These are phyloP conservation scores for Myriosclerotinia scirpicola DNA, from an alignment of 2,329 filamentous ascomycete species.

Conservation along the genomic window DNA sequence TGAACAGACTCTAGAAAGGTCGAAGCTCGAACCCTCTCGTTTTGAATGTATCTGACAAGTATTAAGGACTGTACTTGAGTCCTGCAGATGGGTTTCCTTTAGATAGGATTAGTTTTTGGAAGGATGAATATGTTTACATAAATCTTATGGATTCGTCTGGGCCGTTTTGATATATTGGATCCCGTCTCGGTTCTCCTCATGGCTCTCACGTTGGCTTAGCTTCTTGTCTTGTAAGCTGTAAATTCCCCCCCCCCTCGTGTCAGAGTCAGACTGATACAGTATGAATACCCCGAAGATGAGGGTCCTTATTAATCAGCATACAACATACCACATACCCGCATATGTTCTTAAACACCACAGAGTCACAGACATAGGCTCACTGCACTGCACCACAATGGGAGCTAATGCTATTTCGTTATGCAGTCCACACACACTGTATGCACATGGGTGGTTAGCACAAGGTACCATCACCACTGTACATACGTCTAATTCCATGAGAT, in stretches of 20 bases:
- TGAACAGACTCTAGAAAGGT: constrained; percentile 2
- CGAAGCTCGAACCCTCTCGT: not conserved
- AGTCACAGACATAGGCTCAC: constrained; percentile 8
- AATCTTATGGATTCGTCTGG: not conserved
- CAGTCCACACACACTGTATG: constrained; percentile 9
- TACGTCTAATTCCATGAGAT: not conserved
- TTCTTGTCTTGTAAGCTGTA: not conserved
- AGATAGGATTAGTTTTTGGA: not conserved
- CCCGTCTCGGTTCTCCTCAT: not conserved
- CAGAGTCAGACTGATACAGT: constrained; percentile 13
- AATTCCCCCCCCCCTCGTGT: constrained; percentile 3
- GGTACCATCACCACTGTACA: not conserved
- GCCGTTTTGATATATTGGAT: too few relatives aligned
- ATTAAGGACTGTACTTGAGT: not conserved
- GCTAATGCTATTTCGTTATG: not conserved
- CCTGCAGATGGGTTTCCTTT: not conserved
- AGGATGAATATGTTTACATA: not conserved
- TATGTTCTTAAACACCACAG: not conserved
- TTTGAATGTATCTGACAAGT: not conserved
- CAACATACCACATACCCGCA: not conserved
- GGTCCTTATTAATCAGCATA: constrained; percentile 4
- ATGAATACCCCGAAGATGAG: not conserved
- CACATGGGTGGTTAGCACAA: constrained; percentile 12
- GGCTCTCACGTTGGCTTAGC: not conserved
- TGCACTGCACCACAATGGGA: not conserved